A percentile compares a stretch with the other conserved stretches of the same genome.
Conservation (phyloP, 2,329 filamentous ascomycete species). For the Sporothrix pseudoabietina region DNA sequence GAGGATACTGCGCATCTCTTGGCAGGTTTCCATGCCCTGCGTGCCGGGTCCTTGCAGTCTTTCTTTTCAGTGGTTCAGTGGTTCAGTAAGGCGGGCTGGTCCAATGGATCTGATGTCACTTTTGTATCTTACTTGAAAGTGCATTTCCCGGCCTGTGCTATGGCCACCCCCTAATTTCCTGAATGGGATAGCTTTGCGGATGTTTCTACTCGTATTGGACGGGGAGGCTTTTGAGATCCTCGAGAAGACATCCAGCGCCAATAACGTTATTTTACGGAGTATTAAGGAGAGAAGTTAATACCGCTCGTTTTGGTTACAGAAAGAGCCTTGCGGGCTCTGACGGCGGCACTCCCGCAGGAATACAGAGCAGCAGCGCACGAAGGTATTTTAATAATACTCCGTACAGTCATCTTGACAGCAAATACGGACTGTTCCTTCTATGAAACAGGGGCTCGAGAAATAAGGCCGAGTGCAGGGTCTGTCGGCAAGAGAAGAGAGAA, state of each 20-base stretch:
- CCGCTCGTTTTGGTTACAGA: background rate
- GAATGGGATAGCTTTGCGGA: conserved; percentile 12
- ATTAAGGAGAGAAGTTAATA: too few species aligned
- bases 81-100: background rate
- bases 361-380: background rate
- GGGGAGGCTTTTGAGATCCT: too few species aligned
- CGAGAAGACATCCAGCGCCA: background rate
- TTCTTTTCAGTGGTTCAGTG: background rate
- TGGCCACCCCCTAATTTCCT: conserved; percentile 19
- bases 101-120: conserved; percentile 7
- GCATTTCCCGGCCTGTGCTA: background rate
- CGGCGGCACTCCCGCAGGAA: conserved; percentile 2
- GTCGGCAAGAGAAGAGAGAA: background rate
- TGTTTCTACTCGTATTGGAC: background rate
- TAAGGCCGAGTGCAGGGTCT: background rate
- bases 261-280: background rate
- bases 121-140: background rate
- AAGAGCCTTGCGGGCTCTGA: background rate
- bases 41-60: background rate
- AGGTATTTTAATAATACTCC: background rate
- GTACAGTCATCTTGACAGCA: background rate
- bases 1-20: conserved; percentile 8
- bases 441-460: conserved; percentile 6
- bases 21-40: conserved; percentile 13
- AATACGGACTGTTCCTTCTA: background rate